Conservation (phyloP, 2,329 filamentous ascomycete species). For the Colletotrichum coccodes region DNA sequence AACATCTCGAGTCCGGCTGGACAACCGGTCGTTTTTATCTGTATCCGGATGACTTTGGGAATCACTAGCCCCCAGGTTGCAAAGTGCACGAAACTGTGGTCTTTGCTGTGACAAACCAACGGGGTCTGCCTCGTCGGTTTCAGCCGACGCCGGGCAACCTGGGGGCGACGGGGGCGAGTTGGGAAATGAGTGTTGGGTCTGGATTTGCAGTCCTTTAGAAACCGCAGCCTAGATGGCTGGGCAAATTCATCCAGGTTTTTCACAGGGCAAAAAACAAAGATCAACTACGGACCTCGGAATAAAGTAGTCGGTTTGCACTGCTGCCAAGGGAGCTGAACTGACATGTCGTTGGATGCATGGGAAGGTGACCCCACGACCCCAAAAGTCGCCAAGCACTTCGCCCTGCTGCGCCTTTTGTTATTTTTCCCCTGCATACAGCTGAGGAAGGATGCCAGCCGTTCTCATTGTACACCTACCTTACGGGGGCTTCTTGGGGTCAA, state of each 20-base stretch:
- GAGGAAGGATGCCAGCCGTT: too few species aligned
- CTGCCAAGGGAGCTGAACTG: not conserved
- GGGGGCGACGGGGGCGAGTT: not conserved
- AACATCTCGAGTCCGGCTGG: not conserved
- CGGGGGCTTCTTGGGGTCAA: not conserved
- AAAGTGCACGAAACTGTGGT: not conserved
- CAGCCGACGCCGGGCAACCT: not conserved
- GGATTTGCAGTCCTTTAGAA: not conserved
- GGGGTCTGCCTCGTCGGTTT: not conserved
- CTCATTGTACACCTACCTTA: not conserved
- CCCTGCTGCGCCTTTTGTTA: too few species aligned
- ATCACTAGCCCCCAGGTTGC: not conserved
- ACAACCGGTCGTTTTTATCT: not conserved
- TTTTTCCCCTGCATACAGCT: not conserved
- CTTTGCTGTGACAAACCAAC: too few species aligned
- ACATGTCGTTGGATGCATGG: not conserved
- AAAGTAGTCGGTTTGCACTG: not conserved
- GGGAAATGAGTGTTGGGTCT: not conserved
- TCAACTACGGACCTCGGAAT: not conserved
- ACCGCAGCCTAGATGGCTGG: too few species aligned
- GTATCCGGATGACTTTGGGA: not conserved
- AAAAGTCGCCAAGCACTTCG: not conserved
- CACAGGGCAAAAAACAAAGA: too few species aligned
- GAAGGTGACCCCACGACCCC: not conserved
- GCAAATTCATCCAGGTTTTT: not conserved